Percentiles rank a stretch among this genome's conserved stretches.
phyloP scores from a whole-genome alignment of 345 rosid genomes.

The Capsella bursapastoris region DNA sequence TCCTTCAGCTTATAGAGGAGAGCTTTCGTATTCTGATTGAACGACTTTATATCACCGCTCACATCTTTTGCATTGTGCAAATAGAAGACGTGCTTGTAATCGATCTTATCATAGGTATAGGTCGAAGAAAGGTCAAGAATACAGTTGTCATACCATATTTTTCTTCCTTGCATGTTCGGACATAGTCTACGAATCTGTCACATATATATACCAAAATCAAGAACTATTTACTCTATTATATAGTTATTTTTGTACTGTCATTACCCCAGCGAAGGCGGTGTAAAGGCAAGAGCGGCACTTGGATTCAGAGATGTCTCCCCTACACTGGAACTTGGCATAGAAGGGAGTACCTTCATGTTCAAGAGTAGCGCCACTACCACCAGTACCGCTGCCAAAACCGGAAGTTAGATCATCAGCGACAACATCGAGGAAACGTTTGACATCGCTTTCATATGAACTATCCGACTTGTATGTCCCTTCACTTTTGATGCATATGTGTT shows the following conservation, averaged over 20 bases:
- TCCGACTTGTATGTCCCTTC: not conserved
- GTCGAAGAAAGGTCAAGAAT: not conserved
- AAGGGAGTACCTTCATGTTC: not conserved
- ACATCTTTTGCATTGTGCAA: constrained; percentile 20
- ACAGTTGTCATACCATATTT: not conserved
- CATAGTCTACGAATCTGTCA: not conserved
- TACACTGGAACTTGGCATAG: constrained; percentile 4
- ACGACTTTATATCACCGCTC: constrained; percentile 34
- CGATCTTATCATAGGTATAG: not conserved
- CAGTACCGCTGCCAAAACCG: not conserved
- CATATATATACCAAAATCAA: not conserved
- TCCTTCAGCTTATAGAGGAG: not conserved
- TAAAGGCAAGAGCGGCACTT: not conserved
- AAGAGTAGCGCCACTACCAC: not conserved
- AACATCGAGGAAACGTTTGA: not conserved
- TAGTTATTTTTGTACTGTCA: not conserved
- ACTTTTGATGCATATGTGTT: not conserved
- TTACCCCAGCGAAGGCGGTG: not conserved
- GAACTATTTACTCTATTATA: not conserved
- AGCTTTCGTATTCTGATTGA: constrained; percentile 33
- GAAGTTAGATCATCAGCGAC: not conserved
- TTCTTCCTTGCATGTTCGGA: not conserved
- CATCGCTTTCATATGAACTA: not conserved
- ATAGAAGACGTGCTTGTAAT: not conserved
- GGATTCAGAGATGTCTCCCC: not conserved